Evolutionary conservation across 192 early-diverging fungal species (phyloP), one percentile per base, ranked within the genome.

Genomic region (Coemansia umbellata): DNA sequence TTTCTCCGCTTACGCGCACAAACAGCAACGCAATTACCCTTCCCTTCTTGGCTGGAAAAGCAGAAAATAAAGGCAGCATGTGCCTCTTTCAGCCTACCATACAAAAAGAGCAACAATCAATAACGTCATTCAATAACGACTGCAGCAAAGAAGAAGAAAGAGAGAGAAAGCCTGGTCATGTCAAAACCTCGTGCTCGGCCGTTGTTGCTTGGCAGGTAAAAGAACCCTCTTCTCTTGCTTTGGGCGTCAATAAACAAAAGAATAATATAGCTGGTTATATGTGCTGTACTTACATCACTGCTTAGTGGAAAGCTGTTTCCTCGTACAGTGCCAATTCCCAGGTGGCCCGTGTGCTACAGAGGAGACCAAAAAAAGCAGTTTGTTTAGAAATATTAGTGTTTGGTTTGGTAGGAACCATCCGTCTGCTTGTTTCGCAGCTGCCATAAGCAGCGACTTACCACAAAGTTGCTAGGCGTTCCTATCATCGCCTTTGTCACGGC

Each of bases 401-500:
- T 7, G 15, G n/a, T 42, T 19, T 23, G 11, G 40, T 23, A 42
- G 26, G 26, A 23, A 8, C 14, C 13, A 10, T 8, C 8, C 41
- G 11, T n/a, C 13, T 7, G 37, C 15, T 37, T 17, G 14, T 24
- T 11, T 39, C 21, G 19, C 23, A 39, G 23, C 7, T 28, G 33
- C 22, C 31, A 40, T 13, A 15, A 13, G 26, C 13, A 19, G 17
- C 1, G 1, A 50, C 58, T 66, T 73, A 73, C 69, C 47, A 76
- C 66, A 63, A 76, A 76, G 60, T 76, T 76, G 33, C 53, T 64
- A 15, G 73, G 73, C 47, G 53, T 42, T 5, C 73, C 66, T 37
- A 76, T 76, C 73, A 76, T 76, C 17, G 73, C 66, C 58, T 76
- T 76, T 42, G 66, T 76, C 22, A 76, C 69, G 3, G 45, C 57